Base-by-base conservation (phyloP, 768 basidiomycete genomes). In the Dioszegia aurantiaca region DNA sequence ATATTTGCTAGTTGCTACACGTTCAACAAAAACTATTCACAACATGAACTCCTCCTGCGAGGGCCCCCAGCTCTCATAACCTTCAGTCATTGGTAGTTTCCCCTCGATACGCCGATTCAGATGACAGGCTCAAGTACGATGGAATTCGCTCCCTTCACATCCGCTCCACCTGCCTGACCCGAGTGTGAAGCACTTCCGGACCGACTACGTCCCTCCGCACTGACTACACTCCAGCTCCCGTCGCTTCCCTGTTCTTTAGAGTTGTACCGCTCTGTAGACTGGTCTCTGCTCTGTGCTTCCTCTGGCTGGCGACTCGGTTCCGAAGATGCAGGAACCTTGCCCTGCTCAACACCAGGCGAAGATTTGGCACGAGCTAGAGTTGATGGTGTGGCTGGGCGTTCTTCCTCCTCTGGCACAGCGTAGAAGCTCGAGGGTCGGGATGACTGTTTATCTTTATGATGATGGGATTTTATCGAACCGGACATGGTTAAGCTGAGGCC, bases 151-250 rank as follows among this genome's bases (percentile, higher is more conserved):
- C 21, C 40, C 19, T n/a, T n/a, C 40, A 17, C 40, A 42, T 8
- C 30, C 14, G 30, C 27, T 11, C 26, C 16, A 24, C 27, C 8
- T 9, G 16, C 27, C 17, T 21, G 3, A 17, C 46, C 30, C 26
- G 14, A 6, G 8, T 6, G 8, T 14, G 33, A 33, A 14, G 8
- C 26, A 19, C 52, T 54, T 10, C 28, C 36, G 12, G 52, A 33
- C 37, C 37, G 12, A 54, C 54, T 55, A 19, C 54, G 11, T 24
- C 46, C 57, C 14, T 33, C 55, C 26, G 49, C 49, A 57, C 58
- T 60, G 11, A 64, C 49, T 4, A 64, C 62, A 6, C 53, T 54
- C 62, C 62, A 64, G 41, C 62, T 64, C 48, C 51, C 59, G 27
- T 64, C 62, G 30, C 62, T 64, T 14, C 55, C 49, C 16, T 44